Evolutionary conservation across 371 early-diverging fungal species (phyloP).

Genomic region (Blakeslea trispora): DNA sequence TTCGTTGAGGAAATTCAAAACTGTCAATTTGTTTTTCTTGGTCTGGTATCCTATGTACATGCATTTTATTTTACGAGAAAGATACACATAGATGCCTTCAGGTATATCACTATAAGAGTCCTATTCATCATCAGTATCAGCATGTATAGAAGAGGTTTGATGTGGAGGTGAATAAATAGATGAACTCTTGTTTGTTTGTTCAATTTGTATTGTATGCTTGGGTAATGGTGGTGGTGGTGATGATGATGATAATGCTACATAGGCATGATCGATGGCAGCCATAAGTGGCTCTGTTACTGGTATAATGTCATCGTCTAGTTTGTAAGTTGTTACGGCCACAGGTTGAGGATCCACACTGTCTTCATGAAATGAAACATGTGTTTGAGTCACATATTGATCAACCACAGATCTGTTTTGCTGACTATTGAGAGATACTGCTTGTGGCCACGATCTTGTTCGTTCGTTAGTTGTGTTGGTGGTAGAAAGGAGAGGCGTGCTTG

Average conservation of each 20-base stretch:
- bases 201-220: constrained; percentile 1
- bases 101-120: not conserved
- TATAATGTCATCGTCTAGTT: constrained; percentile 11
- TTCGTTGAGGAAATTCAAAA: not conserved
- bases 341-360: not conserved
- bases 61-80: no score
- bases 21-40: no score
- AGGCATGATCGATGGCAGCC: not conserved
- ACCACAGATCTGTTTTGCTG: not conserved
- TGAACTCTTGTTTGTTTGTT: constrained; percentile 2
- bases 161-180: constrained; percentile 18
- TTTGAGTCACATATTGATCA: constrained; percentile 1
- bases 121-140: constrained; percentile 1
- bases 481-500: not conserved
- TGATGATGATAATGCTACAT: no score
- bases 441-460: not conserved
- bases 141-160: constrained; percentile 9
- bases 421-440: not conserved
- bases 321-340: not conserved
- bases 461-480: no score
- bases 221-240: constrained; percentile 19
- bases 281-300: constrained; percentile 11
- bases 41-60: not conserved
- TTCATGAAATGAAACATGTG: not conserved
- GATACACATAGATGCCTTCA: not conserved